phyloP scores from a whole-genome alignment of 176 grass and related monocot species.

The Phoenix roebelenii region DNA sequence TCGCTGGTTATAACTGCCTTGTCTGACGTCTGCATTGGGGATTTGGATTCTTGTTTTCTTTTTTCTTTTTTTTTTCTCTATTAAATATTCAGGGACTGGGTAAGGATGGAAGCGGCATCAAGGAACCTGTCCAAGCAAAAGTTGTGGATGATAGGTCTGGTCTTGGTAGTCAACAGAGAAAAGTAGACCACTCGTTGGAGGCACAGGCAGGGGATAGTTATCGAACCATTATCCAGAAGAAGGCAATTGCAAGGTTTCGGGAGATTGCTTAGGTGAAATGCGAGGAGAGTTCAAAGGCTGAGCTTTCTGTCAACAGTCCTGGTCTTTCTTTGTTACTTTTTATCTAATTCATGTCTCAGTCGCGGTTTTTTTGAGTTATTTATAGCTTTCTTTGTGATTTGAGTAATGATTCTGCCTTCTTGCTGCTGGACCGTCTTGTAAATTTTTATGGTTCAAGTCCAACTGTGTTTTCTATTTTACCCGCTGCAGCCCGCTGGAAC shows the following conservation, averaged over 20 bases:
- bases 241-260: conserved; percentile 86
- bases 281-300: too few species aligned
- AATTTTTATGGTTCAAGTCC: too few species aligned
- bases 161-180: conserved; percentile 67
- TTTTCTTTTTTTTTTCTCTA: conserved; percentile 26
- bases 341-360: too few species aligned
- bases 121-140: conserved; percentile 93
- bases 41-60: conserved; percentile 11
- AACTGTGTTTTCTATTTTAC: too few species aligned
- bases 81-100: conserved; percentile 70
- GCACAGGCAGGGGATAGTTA: conserved; percentile 82
- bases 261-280: conserved; percentile 45
- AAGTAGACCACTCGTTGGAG: conserved; percentile 56
- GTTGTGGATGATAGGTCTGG: conserved; percentile 56
- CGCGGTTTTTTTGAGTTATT: too few species aligned
- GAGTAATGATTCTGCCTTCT: too few species aligned
- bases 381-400: too few species aligned
- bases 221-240: conserved; percentile 95
- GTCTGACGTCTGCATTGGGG: conserved; percentile 35
- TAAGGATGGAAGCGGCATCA: conserved; percentile 93
- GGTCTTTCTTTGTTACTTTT: too few species aligned
- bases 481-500: too few species aligned
- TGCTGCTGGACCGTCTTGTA: too few species aligned
- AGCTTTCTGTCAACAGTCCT: too few species aligned
- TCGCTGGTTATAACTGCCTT: not conserved